phyloP scores from a whole-genome alignment of 1,284 basidiomycete species.

The Puccinia coronata region DNA sequence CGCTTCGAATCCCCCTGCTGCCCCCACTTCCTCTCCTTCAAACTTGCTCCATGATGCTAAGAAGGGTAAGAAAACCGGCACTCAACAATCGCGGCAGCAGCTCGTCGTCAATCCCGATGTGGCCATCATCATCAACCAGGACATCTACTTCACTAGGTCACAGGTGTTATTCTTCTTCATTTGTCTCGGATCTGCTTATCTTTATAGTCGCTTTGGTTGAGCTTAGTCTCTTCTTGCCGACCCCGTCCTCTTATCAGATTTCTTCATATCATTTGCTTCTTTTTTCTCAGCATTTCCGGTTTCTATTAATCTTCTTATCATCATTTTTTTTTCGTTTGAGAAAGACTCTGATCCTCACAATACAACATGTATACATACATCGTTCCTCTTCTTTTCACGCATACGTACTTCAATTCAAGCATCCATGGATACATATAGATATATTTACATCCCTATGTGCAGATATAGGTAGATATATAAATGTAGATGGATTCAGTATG shows the following conservation, averaged over 20 bases:
- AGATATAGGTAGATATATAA: not conserved
- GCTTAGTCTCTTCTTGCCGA: not conserved
- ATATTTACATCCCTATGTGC: no score
- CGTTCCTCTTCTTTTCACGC: not conserved
- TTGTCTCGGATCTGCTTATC: slow-evolving; percentile 32
- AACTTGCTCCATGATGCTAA: not conserved
- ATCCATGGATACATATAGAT: no score
- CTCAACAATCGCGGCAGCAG: not conserved
- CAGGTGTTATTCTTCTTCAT: slow-evolving; percentile 38
- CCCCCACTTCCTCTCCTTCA: not conserved
- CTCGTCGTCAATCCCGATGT: slow-evolving; percentile 52
- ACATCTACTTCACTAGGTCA: slow-evolving; percentile 54
- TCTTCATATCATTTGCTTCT: not conserved
- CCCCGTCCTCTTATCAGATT: not conserved
- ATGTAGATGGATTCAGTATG: not conserved
- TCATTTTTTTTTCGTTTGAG: not conserved
- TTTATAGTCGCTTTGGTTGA: slow-evolving; percentile 43
- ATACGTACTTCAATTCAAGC: no score
- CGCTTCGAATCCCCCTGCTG: not conserved
- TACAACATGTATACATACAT: not conserved
- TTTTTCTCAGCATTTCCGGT: not conserved
- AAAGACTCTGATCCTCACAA: not conserved
- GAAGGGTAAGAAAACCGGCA: not conserved
- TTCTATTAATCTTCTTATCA: slow-evolving; percentile 6
- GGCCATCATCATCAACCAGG: slow-evolving; percentile 54